Conservation (phyloP, 805 yeast genomes). For the Sungouiella blattae region DNA sequence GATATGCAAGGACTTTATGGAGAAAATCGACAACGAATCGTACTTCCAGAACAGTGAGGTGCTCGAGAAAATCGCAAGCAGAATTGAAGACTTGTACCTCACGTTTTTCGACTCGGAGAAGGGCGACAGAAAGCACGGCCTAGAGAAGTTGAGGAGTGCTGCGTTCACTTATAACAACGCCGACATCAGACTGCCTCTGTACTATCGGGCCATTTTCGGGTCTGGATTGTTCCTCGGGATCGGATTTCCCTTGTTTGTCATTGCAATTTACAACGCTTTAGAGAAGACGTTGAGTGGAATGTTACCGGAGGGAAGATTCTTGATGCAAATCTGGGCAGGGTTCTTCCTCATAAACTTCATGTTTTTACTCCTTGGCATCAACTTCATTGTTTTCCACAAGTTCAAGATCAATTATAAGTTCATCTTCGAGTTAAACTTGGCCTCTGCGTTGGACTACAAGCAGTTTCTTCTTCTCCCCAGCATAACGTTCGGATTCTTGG, state of each 20-base stretch:
- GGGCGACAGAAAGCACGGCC: slow-evolving; percentile 58
- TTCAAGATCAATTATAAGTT: slow-evolving; percentile 85
- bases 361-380: slow-evolving; percentile 59
- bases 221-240: slow-evolving; percentile 72
- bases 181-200: slow-evolving; percentile 24
- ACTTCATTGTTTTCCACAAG: slow-evolving; percentile 68
- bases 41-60: slow-evolving; percentile 62
- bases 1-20: slow-evolving; percentile 48
- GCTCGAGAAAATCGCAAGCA: slow-evolving; percentile 57
- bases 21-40: slow-evolving; percentile 48
- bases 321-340: slow-evolving; percentile 92
- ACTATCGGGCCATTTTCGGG: slow-evolving; percentile 47
- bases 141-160: slow-evolving; percentile 57
- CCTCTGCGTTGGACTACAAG: slow-evolving; percentile 59
- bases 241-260: slow-evolving; percentile 62
- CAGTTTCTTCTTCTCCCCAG: slow-evolving; percentile 68
- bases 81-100: slow-evolving; percentile 67
- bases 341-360: slow-evolving; percentile 66
- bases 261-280: slow-evolving; percentile 55
- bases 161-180: slow-evolving; percentile 36
- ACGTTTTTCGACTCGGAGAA: slow-evolving; percentile 53
- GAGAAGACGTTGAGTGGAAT: slow-evolving; percentile 31
- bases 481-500: slow-evolving; percentile 49
- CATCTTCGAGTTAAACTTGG: slow-evolving; percentile 81
- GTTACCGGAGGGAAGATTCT: slow-evolving; percentile 52